Conservation (phyloP, 371 early-diverging fungal species). For the Mortierella sp. region DNA sequence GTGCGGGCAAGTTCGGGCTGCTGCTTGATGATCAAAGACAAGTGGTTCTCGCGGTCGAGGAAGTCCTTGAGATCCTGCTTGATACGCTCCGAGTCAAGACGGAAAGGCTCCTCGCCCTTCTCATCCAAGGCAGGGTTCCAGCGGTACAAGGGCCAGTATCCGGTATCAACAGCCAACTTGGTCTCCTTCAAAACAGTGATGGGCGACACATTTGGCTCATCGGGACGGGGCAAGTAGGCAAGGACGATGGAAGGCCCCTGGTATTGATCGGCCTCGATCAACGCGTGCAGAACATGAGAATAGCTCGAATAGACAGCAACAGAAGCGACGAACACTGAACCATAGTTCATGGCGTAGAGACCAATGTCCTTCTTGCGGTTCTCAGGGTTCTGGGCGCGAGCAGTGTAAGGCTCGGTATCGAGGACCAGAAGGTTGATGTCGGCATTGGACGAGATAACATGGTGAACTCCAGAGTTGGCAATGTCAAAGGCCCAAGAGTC, state of each 20-base stretch:
- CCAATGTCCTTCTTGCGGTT: slow-evolving; percentile 94
- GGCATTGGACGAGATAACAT: slow-evolving; percentile 83
- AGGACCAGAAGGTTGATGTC: slow-evolving; percentile 91
- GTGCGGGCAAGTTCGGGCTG: slow-evolving; percentile 70
- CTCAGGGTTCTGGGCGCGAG: slow-evolving; percentile 60
- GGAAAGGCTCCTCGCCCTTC: slow-evolving; percentile 75
- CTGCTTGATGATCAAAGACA: slow-evolving; percentile 75
- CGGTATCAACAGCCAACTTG: slow-evolving; percentile 89
- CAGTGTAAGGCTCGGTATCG: slow-evolving; percentile 83
- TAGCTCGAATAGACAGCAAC: slow-evolving; percentile 88
- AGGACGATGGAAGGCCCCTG: slow-evolving; percentile 92
- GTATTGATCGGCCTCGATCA: slow-evolving; percentile 90
- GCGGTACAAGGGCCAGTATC: slow-evolving; percentile 94
- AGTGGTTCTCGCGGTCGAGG: slow-evolving; percentile 84
- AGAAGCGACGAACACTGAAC: slow-evolving; percentile 88
- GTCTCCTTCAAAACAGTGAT: slow-evolving; percentile 86
- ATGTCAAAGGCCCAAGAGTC: slow-evolving; percentile 90
- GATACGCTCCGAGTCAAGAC: slow-evolving; percentile 87
- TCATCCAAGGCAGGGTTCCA: slow-evolving; percentile 82
- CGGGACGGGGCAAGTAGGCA: slow-evolving; percentile 81
- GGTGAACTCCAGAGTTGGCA: slow-evolving; percentile 90
- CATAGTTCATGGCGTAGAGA: slow-evolving; percentile 94
- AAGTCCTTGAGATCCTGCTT: slow-evolving; percentile 83
- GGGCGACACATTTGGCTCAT: slow-evolving; percentile 56
- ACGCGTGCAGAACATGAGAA: slow-evolving; percentile 86